Evolutionary conservation across 345 rosid species (phyloP).

Genomic region (Euphorbia tirucalli): DNA sequence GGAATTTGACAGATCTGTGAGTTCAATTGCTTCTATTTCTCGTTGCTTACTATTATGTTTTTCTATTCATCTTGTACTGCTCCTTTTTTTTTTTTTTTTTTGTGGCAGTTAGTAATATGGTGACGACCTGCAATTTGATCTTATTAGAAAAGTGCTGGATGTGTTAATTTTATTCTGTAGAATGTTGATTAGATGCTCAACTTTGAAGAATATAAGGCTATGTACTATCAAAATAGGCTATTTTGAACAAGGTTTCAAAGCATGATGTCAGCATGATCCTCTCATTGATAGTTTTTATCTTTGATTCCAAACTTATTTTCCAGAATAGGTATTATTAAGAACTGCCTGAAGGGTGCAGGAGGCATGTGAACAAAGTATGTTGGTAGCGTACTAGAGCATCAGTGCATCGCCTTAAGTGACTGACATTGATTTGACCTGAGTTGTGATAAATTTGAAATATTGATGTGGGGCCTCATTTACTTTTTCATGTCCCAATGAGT

Average conservation of each 20-base stretch:
- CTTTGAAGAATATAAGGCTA: background rate
- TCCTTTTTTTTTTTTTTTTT: background rate
- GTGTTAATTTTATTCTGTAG: background rate
- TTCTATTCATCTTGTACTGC: background rate
- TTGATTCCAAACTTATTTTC: background rate
- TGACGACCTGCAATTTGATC: background rate
- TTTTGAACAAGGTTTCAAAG: background rate
- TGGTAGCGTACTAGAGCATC: background rate
- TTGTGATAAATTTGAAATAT: background rate
- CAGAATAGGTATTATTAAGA: background rate
- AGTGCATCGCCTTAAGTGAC: background rate
- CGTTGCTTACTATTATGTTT: background rate
- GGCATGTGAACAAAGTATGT: background rate
- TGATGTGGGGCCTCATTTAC: background rate
- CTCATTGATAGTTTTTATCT: background rate
- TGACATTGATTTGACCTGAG: slow-evolving; percentile 3
- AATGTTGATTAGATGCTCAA: background rate
- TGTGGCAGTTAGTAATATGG: background rate
- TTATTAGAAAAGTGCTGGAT: background rate
- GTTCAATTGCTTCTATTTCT: slow-evolving; percentile 26
- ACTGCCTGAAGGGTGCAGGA: background rate
- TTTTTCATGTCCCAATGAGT: background rate
- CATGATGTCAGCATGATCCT: background rate
- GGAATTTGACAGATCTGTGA: slow-evolving; percentile 95
- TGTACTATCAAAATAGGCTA: background rate